Base-by-base conservation (phyloP, 345 rosid species). In the Euphorbia peplus region DNA sequence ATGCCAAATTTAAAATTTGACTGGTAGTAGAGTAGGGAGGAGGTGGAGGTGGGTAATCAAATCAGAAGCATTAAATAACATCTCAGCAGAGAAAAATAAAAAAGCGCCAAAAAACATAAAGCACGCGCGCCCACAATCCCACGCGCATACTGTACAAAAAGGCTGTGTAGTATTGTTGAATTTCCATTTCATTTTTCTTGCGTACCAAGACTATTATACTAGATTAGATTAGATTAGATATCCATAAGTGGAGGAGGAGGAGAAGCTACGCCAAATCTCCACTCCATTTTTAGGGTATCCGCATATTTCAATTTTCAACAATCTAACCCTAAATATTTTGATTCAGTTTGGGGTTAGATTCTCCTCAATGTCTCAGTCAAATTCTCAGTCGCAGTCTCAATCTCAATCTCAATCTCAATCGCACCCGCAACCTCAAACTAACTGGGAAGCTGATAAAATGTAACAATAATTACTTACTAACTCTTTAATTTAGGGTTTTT, bases 391-490 rank as follows among this genome's bases (percentile, higher is more conserved):
- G 0, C 60, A 25, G 32, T 9, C 60, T 28, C 62, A 58, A 22
- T 3, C 63, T 18, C 63, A 59, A 19, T 5, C 63, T 14, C 63
- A 58, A 37, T 16, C 63, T 59, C 63, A 59, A 24, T 8, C 63
- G n/a, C 63, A 59, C 55, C n/a, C 67, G 0, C 66, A 62, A 52
- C 11, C 98, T 84, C 98, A 92, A 80, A 88, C 91, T 79, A 92
- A 90, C 83, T 92, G 98, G 98, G 95, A 92, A 88, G 98, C 98
- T 75, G 98, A 92, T 90, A 92, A 92, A 92, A 92, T 92, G 98
- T 92, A 79, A 85, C 87, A 63, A 21, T 62, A n/a, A n/a, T n/a
- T n/a, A n/a, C n/a, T n/a, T n/a, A n/a, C n/a, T 15, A 18, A 12
- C 6, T n/a, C 8, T 0, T 35, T n/a, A n/a, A n/a, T 60, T n/a